phyloP scores from a whole-genome alignment of 1,284 basidiomycete genomes.

The Phellopilus nigrolimitatus region DNA sequence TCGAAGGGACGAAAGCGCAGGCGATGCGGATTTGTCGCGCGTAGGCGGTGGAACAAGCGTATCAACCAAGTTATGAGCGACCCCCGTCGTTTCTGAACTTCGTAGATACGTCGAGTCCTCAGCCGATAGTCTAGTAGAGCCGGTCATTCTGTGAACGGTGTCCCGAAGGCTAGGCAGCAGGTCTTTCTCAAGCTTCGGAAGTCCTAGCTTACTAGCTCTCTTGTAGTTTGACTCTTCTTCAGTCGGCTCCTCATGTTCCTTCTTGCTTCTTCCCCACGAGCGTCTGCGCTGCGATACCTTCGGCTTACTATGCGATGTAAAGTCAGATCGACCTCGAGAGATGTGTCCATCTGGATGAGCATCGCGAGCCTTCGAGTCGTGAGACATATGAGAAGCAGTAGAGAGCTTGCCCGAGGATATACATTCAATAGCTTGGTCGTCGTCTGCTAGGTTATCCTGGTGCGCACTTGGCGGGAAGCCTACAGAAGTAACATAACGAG shows the following conservation, averaged over 20 bases:
- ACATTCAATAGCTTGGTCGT: neutral
- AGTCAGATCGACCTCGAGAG: neutral
- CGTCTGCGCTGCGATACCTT: constrained; percentile 5
- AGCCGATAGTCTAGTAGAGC: neutral
- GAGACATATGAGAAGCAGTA: neutral
- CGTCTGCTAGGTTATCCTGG: neutral
- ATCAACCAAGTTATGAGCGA: neutral
- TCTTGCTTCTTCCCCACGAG: constrained; percentile 17
- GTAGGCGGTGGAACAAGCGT: constrained; percentile 1
- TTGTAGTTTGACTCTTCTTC: constrained; percentile 1
- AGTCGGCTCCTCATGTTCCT: neutral
- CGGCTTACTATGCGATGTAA: neutral
- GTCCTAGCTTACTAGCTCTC: constrained; percentile 36
- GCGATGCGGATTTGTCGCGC: neutral
- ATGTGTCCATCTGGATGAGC: neutral
- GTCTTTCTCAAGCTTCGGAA: constrained; percentile 56
- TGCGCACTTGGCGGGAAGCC: neutral
- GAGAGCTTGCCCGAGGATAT: neutral
- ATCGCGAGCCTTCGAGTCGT: neutral
- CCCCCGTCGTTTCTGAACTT: constrained; percentile 18
- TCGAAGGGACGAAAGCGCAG: neutral
- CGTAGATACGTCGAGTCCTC: neutral
- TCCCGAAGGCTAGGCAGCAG: constrained; percentile 63
- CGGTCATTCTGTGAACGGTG: constrained; percentile 67
- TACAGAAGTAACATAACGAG: neutral